These are phyloP conservation scores for Backusella morwellensis DNA, from an alignment of 192 early-diverging fungal species.

Conservation along the genomic window DNA sequence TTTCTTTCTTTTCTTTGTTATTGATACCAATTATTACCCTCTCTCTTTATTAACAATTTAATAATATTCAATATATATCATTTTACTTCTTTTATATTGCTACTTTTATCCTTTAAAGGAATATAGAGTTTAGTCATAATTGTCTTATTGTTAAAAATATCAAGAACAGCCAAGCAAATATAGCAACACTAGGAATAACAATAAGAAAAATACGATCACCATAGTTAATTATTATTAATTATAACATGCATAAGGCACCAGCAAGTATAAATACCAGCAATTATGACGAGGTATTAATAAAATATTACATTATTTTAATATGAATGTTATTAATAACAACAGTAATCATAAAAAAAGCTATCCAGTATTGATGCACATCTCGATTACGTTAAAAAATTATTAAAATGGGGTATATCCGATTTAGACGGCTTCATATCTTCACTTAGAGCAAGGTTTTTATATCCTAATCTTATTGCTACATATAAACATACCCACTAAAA, in stretches of 20 bases:
- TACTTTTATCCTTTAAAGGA: neutral
- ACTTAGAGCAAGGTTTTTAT: slow-evolving; percentile 9
- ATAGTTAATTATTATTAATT: neutral
- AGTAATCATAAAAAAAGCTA: slow-evolving; percentile 1
- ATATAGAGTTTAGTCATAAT: neutral
- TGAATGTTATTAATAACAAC: neutral
- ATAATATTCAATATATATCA: neutral
- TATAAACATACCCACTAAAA: neutral
- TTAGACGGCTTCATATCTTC: slow-evolving; percentile 9
- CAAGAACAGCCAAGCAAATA: neutral
- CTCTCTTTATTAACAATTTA: neutral
- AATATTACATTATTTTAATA: neutral
- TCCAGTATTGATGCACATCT: slow-evolving; percentile 5
- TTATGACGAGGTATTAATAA: slow-evolving; percentile 14
- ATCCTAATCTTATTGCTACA: neutral
- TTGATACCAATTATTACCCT: neutral
- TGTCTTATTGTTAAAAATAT: neutral
- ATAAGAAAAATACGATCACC: neutral
- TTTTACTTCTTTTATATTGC: neutral
- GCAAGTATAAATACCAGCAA: neutral
- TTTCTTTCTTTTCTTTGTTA: neutral
- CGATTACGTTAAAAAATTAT: slow-evolving; percentile 8
- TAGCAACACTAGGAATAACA: neutral
- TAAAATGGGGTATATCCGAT: slow-evolving; percentile 15
- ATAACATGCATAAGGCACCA: neutral